Percentiles rank a stretch among this genome's conserved stretches.
Evolutionary conservation across 495 filamentous ascomycete genomes (phyloP).

Genomic region (Apodospora peruviana): DNA sequence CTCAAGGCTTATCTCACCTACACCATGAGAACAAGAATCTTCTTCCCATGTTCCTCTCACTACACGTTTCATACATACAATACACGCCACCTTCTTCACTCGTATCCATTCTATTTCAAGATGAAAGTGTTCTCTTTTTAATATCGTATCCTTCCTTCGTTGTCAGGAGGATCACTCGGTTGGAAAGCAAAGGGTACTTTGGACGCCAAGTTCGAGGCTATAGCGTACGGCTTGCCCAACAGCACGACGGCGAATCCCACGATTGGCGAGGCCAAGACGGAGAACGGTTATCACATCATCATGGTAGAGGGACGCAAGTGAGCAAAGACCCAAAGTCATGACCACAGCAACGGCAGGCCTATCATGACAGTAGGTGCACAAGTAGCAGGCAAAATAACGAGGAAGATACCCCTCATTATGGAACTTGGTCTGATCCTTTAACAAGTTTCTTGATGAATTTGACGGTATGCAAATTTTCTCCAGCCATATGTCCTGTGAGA

Average conservation of each 20-base stretch:
- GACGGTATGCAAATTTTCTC: too few species aligned
- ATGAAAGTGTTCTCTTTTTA: not conserved
- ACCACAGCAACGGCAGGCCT: not conserved
- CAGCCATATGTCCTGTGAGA: too few species aligned
- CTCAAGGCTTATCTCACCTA: not conserved
- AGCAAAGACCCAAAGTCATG: not conserved
- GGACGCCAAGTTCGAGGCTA: constrained; percentile 71
- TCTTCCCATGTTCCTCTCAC: not conserved
- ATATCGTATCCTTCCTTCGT: not conserved
- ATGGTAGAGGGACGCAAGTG: constrained; percentile 59
- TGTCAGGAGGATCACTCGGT: constrained; percentile 68
- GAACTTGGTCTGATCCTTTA: too few species aligned
- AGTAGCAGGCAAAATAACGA: not conserved
- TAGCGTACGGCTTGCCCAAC: constrained; percentile 70
- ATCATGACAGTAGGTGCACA: not conserved
- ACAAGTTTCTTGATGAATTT: too few species aligned
- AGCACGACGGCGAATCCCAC: constrained; percentile 73
- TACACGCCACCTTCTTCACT: too few species aligned
- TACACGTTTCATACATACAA: not conserved
- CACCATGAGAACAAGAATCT: not conserved
- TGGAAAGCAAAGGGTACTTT: constrained; percentile 76
- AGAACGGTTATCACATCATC: constrained; percentile 87
- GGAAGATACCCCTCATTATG: too few species aligned
- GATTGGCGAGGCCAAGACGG: constrained; percentile 75
- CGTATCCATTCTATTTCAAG: not conserved